These are phyloP conservation scores for Clavaria fumosa DNA, from an alignment of 768 basidiomycete genomes.

Conservation along the genomic window DNA sequence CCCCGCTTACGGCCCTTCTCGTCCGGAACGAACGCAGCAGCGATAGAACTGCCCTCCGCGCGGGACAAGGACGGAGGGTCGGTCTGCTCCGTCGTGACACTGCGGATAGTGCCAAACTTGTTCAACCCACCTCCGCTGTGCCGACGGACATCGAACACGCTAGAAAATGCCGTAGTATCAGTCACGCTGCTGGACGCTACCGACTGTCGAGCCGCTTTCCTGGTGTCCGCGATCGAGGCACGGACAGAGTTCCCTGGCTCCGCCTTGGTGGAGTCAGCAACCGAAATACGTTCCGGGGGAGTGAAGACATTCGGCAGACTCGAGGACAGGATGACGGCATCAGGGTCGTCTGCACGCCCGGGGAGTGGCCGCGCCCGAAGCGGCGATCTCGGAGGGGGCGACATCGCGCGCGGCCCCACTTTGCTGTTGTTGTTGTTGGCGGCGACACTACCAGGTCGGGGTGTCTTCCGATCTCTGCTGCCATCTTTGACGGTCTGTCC, in stretches of 20 bases:
- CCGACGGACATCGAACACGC: slow-evolving; percentile 35
- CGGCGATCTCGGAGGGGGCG: slow-evolving; percentile 34
- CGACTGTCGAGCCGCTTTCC: slow-evolving; percentile 45
- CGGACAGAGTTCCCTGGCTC: slow-evolving; percentile 25
- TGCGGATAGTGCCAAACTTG: slow-evolving; percentile 66
- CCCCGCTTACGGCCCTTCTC: slow-evolving; percentile 27
- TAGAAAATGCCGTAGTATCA: slow-evolving; percentile 44
- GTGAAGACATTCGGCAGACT: slow-evolving; percentile 7
- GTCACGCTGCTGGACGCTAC: slow-evolving; percentile 47
- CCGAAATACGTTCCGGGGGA: slow-evolving; percentile 13
- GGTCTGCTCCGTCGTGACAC: slow-evolving; percentile 70
- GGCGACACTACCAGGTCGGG: slow-evolving; percentile 8
- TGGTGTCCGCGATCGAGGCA: slow-evolving; percentile 13
- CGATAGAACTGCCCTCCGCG: slow-evolving; percentile 46
- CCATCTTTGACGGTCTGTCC: too few species aligned
- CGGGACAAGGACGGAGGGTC: slow-evolving; percentile 51
- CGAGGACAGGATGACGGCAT: slow-evolving; percentile 15
- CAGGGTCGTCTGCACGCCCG: slow-evolving; percentile 18
- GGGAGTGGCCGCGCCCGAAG: slow-evolving; percentile 24
- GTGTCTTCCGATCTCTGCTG: slow-evolving; percentile 10
- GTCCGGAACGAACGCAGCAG: slow-evolving; percentile 18
- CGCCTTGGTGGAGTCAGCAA: slow-evolving; percentile 21
- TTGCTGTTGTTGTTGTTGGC: slow-evolving; percentile 12
- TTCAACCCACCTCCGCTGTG: slow-evolving; percentile 23
- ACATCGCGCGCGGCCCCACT: slow-evolving; percentile 11